phyloP scores from a whole-genome alignment of 1,284 basidiomycete species.

The Cerrena zonata region DNA sequence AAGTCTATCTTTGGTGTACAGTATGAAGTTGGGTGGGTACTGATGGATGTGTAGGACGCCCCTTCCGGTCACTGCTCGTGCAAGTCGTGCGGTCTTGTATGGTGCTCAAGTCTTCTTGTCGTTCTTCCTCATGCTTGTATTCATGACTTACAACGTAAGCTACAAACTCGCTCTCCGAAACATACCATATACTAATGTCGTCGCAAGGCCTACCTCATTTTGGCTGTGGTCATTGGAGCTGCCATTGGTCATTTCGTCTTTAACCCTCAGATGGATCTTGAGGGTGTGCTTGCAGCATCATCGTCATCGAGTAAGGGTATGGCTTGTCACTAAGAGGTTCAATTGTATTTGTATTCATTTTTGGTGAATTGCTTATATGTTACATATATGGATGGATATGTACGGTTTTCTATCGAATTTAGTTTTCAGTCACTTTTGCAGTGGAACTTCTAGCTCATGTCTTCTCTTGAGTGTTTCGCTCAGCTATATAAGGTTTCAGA shows the following conservation, averaged over 20 bases:
- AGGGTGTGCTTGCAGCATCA: conserved; percentile 44
- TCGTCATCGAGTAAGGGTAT: conserved; percentile 49
- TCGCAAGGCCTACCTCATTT: conserved; percentile 68
- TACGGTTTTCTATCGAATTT: too few species aligned
- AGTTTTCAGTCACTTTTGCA: too few species aligned
- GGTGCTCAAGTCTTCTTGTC: conserved; percentile 65
- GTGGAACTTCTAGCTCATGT: too few species aligned
- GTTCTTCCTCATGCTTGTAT: conserved; percentile 83
- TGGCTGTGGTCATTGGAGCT: conserved; percentile 68
- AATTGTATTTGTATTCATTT: not conserved
- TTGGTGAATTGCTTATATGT: too few species aligned
- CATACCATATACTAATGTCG: not conserved
- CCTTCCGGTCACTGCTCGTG: conserved; percentile 47
- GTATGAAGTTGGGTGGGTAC: not conserved
- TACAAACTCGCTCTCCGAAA: conserved; percentile 17
- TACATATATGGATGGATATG: too few species aligned
- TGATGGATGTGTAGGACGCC: conserved; percentile 30
- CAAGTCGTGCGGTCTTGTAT: conserved; percentile 59
- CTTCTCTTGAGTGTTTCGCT: too few species aligned
- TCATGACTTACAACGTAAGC: conserved; percentile 81
- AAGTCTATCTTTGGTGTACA: conserved; percentile 25
- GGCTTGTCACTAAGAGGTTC: conserved; percentile 44
- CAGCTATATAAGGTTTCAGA: not conserved
- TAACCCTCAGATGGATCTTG: conserved; percentile 51
- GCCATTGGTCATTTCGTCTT: conserved; percentile 70